Percentiles rank a stretch among this genome's conserved stretches.
These are phyloP conservation scores for Capsicum rhomboideum DNA, from an alignment of 257 asterid genomes.

Conservation along the genomic window DNA sequence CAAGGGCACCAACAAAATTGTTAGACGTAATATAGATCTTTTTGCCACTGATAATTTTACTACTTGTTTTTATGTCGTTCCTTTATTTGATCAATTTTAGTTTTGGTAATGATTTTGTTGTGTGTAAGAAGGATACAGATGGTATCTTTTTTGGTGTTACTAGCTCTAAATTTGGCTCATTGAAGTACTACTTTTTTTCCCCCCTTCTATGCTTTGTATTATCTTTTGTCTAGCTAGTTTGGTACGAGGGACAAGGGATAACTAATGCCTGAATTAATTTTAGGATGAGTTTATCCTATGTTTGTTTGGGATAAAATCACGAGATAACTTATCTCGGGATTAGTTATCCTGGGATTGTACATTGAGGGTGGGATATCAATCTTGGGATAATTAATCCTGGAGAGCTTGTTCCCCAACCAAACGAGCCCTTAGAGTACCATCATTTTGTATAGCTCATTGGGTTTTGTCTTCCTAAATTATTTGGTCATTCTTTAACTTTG, in stretches of 20 bases:
- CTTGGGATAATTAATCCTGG: no score
- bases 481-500: background rate
- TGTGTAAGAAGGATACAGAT: background rate
- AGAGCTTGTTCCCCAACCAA: no score
- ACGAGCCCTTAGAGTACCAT: background rate
- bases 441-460: background rate
- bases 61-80: background rate
- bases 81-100: background rate
- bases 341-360: no score
- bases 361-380: no score
- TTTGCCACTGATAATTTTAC: background rate
- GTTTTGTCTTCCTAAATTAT: background rate
- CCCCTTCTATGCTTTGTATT: background rate
- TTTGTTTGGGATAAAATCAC: no score
- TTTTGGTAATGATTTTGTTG: background rate
- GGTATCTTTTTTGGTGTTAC: background rate
- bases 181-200: background rate
- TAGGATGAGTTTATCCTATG: no score
- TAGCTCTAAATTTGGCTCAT: background rate
- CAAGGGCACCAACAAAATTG: conserved; percentile 87
- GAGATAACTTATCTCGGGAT: no score
- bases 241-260: no score
- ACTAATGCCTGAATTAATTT: no score
- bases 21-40: conserved; percentile 43
- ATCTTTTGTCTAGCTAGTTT: no score